These are phyloP conservation scores for Myochromella boudieri DNA, from an alignment of 768 basidiomycete species.

Conservation along the genomic window DNA sequence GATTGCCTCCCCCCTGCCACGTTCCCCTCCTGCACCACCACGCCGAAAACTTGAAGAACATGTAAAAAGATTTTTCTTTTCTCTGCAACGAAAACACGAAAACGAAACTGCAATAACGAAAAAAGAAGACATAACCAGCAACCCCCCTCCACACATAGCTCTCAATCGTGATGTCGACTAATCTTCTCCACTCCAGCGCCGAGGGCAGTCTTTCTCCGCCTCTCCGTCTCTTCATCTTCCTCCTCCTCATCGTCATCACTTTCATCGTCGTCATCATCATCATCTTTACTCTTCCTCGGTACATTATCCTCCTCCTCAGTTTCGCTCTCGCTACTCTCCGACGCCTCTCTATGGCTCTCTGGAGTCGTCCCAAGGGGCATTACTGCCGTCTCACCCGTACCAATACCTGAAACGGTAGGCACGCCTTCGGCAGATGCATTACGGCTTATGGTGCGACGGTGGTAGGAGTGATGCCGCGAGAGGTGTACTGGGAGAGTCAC, in stretches of 20 bases:
- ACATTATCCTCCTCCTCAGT: conserved; percentile 2
- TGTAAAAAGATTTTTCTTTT: too few relatives aligned
- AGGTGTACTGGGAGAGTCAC: conserved; percentile 14
- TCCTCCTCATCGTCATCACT: conserved; percentile 19
- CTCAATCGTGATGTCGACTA: conserved; percentile 24
- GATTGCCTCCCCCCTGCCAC: too few relatives aligned
- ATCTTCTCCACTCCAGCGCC: conserved; percentile 23
- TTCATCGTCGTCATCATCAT: conserved; percentile 13
- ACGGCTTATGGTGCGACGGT: conserved; percentile 10
- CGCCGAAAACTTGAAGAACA: too few relatives aligned
- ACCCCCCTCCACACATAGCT: too few relatives aligned
- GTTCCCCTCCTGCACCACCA: too few relatives aligned
- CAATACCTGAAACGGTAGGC: too few relatives aligned
- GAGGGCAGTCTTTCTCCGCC: conserved; percentile 11
- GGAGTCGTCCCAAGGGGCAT: too few relatives aligned
- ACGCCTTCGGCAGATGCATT: too few relatives aligned
- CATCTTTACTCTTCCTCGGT: background rate
- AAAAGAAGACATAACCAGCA: too few relatives aligned
- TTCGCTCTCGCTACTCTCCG: conserved; percentile 8
- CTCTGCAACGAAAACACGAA: too few relatives aligned
- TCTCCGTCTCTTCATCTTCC: conserved; percentile 4
- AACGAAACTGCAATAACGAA: too few relatives aligned
- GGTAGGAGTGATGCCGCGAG: conserved; percentile 12
- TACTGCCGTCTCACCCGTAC: too few relatives aligned
- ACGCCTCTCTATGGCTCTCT: background rate